Conservation (phyloP, 2,329 filamentous ascomycete genomes). For the Cladophialophora immunda region DNA sequence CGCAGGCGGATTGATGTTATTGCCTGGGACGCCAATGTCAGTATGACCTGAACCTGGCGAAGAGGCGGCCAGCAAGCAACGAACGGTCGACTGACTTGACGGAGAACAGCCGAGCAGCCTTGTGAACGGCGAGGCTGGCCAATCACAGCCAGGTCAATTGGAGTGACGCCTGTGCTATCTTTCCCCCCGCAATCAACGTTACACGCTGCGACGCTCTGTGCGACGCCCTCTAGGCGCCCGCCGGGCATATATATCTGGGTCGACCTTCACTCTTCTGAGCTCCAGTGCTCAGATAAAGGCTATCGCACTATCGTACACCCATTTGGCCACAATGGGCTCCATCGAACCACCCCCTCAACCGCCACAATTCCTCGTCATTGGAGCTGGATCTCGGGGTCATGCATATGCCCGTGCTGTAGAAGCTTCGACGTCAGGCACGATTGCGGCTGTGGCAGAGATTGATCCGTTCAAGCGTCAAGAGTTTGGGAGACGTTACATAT, state of each 20-base stretch:
- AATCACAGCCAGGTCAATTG: conserved; percentile 1
- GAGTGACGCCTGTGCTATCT: neutral
- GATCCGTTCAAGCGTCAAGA: conserved; percentile 76
- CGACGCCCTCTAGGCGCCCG: neutral
- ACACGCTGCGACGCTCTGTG: neutral
- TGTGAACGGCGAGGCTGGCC: conserved; percentile 3
- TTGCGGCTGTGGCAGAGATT: conserved; percentile 84
- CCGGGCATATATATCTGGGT: neutral
- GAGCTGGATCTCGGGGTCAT: conserved; percentile 80
- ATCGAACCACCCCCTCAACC: conserved; percentile 19
- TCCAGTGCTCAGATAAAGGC: neutral
- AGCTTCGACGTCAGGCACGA: conserved; percentile 52
- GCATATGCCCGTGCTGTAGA: conserved; percentile 76
- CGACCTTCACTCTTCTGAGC: neutral
- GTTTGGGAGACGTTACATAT: conserved; percentile 78
- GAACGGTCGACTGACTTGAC: neutral
- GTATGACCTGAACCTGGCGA: neutral
- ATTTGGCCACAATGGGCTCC: conserved; percentile 34
- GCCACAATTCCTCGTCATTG: conserved; percentile 74
- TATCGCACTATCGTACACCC: neutral
- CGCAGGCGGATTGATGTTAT: neutral
- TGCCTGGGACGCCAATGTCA: neutral
- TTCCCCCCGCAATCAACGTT: neutral
- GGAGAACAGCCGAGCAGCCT: neutral
- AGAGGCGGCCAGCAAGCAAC: neutral